Percentiles rank a stretch among this genome's conserved stretches.
Evolutionary conservation across 78 protist genomes (phyloP).

Genomic region (Dictyostelium intermedium): DNA sequence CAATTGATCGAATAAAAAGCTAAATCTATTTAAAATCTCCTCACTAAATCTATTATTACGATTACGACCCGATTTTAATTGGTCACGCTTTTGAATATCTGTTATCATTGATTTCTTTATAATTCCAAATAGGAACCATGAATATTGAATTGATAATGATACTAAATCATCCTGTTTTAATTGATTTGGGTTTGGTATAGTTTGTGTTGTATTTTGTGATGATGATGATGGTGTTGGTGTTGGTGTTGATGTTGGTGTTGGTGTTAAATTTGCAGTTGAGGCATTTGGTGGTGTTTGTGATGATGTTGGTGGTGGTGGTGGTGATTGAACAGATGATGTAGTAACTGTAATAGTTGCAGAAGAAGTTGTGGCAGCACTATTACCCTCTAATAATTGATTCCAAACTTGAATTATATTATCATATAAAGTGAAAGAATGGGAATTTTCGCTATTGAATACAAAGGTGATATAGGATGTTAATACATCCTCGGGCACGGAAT

Average conservation of each 20-base stretch:
- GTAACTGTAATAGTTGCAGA: background rate
- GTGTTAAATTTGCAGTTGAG: background rate
- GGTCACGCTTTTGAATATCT: constrained; percentile 14
- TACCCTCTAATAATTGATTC: constrained; percentile 27
- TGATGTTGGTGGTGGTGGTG: background rate
- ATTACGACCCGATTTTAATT: constrained; percentile 35
- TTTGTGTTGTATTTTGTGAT: background rate
- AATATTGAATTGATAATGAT: constrained; percentile 30
- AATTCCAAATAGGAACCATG: constrained; percentile 77
- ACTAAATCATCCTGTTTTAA: background rate
- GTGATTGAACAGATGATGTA: background rate
- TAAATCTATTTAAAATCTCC: constrained; percentile 3
- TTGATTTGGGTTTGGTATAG: background rate
- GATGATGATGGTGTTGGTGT: background rate
- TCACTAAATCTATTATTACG: constrained; percentile 32
- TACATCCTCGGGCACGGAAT: constrained; percentile 20
- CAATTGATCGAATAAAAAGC: constrained; percentile 19
- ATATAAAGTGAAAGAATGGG: background rate
- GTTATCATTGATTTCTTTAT: constrained; percentile 73
- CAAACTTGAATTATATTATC: constrained; percentile 45
- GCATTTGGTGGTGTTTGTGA: no score
- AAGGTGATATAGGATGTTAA: background rate
- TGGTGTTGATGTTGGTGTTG: background rate
- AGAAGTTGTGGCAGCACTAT: background rate
- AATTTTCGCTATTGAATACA: background rate